Evolutionary conservation across 768 basidiomycete species (phyloP).

Genomic region (Phylloporus sp.): DNA sequence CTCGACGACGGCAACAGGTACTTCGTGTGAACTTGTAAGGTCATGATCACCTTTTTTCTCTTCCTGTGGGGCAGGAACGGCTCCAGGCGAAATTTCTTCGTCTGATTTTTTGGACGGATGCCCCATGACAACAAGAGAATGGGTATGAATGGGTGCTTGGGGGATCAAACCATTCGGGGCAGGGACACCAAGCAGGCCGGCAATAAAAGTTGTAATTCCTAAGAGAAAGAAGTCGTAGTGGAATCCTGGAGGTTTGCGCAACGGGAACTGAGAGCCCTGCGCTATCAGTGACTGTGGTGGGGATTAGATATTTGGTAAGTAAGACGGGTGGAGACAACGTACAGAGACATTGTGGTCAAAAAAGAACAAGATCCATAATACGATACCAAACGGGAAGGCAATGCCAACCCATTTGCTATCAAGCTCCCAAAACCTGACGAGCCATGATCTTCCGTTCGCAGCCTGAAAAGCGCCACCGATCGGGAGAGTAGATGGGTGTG

Average conservation of each 20-base stretch:
- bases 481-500: constrained; percentile 64
- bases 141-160: constrained; percentile 91
- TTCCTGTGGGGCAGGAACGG: background rate
- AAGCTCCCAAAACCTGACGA: constrained; percentile 86
- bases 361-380: constrained; percentile 90
- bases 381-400: constrained; percentile 83
- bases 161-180: constrained; percentile 85
- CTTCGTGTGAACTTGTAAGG: constrained; percentile 36
- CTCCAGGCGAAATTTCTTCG: constrained; percentile 19
- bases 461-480: constrained; percentile 66
- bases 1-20: constrained; percentile 77
- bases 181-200: constrained; percentile 80
- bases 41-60: constrained; percentile 21
- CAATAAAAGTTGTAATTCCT: constrained; percentile 85
- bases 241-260: constrained; percentile 86
- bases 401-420: constrained; percentile 87
- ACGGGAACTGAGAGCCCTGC: constrained; percentile 82
- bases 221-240: constrained; percentile 90
- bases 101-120: constrained; percentile 36
- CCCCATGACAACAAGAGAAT: constrained; percentile 71
- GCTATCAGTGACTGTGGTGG: constrained; percentile 77
- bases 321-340: constrained; percentile 7
- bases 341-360: constrained; percentile 95
- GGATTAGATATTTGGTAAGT: background rate
- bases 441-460: constrained; percentile 71